A percentile compares a stretch with the other conserved stretches of the same genome.
phyloP scores from a whole-genome alignment of 1,139 yeast species.

The Geotrichum cucujoidarum region DNA sequence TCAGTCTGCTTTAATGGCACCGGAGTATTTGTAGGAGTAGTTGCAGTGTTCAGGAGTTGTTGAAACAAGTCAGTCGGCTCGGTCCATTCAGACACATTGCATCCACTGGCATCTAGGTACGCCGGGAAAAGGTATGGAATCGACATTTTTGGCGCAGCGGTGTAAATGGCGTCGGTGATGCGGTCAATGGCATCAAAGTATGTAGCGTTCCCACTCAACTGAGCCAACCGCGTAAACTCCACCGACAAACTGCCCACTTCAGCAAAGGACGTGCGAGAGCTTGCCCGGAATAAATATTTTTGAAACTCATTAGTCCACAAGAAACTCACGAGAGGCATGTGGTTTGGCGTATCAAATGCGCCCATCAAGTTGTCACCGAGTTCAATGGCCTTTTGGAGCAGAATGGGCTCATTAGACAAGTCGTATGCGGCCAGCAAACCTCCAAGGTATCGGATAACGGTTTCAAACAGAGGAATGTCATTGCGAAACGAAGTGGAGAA shows the following conservation, averaged over 20 bases:
- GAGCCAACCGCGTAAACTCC: constrained; percentile 65
- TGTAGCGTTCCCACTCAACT: constrained; percentile 54
- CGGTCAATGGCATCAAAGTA: constrained; percentile 47
- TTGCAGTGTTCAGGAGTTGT: not conserved
- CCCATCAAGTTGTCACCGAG: constrained; percentile 65
- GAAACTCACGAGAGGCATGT: constrained; percentile 63
- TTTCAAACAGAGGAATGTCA: constrained; percentile 63
- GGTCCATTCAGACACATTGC: constrained; percentile 29
- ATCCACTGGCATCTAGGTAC: constrained; percentile 48
- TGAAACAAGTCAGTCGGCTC: not conserved
- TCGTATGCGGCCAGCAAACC: constrained; percentile 70
- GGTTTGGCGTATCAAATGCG: constrained; percentile 64
- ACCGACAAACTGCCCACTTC: constrained; percentile 65
- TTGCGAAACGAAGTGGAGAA: constrained; percentile 43
- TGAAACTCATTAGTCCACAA: constrained; percentile 47
- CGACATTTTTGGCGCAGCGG: constrained; percentile 33
- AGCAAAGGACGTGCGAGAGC: constrained; percentile 48
- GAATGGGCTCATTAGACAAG: constrained; percentile 43
- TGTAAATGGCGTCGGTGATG: constrained; percentile 40
- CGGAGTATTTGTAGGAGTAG: too few relatives aligned
- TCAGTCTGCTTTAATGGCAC: not conserved
- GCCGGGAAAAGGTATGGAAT: constrained; percentile 44
- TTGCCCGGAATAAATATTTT: constrained; percentile 30
- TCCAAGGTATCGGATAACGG: constrained; percentile 66
- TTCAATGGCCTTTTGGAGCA: constrained; percentile 55